Conservation (phyloP, 2,329 filamentous ascomycete species). For the Talaromyces sp. region DNA sequence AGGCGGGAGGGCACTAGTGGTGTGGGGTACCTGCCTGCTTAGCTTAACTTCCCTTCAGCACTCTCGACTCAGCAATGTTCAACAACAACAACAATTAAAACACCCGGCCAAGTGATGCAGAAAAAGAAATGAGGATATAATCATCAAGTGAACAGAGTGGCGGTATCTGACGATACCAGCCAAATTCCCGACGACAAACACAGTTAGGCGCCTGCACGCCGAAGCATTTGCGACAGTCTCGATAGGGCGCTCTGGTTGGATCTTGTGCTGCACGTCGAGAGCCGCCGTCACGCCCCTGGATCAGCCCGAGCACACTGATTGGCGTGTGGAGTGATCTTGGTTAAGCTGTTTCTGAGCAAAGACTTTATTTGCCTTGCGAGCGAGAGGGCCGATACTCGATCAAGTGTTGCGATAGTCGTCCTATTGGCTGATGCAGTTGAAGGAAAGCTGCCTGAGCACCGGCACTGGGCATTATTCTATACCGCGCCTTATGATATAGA, state of each 20-base stretch:
- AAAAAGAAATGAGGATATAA: not conserved
- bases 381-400: not conserved
- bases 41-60: not conserved
- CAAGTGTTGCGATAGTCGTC: not conserved
- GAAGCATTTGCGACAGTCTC: constrained; percentile 11
- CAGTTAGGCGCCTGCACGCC: constrained; percentile 14
- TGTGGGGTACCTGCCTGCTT: constrained; percentile 16
- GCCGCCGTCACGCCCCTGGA: constrained; percentile 20
- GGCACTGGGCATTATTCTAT: not conserved
- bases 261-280: constrained; percentile 18
- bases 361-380: not conserved
- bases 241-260: constrained; percentile 21
- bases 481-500: not conserved
- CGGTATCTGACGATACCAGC: not conserved
- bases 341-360: not conserved
- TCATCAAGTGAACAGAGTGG: not conserved
- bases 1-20: constrained; percentile 5
- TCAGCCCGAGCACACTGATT: constrained; percentile 6
- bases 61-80: not conserved
- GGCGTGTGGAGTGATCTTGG: not conserved
- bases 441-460: not conserved
- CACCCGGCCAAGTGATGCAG: not conserved
- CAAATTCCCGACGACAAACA: not conserved
- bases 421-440: not conserved
- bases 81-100: not conserved